Evolutionary conservation across 441 rosid species (phyloP), one percentile per base, ranked within the genome.

Genomic region (Jatropha podagrica): DNA sequence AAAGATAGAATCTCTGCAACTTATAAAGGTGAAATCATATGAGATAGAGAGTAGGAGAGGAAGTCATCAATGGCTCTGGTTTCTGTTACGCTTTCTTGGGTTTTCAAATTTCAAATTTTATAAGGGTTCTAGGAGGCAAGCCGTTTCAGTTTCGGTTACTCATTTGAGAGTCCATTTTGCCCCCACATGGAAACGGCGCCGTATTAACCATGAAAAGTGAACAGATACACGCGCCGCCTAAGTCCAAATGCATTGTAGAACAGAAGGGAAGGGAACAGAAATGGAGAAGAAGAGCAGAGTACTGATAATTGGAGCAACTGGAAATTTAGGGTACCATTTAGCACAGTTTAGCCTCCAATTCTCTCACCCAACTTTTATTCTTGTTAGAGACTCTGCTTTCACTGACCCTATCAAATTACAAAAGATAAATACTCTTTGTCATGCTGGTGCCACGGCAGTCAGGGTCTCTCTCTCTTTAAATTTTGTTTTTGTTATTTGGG

Each of bases 261-360:
- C 32, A 46, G 46, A 40, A 71, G 23, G 37, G 15, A 60, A 37
- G 40, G 63, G 23, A 27, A 27, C 9, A 32, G 52, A 67, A 42
- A 64, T 48, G 79, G 79, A 65, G 79, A 46, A 77, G 85, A 90
- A 82, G 79, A 90, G 90, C 88, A 88, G 62, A 78, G 86, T 90
- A 37, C 73, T 93, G 81, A 81, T 93, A 48, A 85, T 93, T 27
- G 98, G 95, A 75, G 96, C 87, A 77, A 88, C 95, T 0, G 98
- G 96, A 72, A 82, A 85, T 71, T 72, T 91, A 74, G 96, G 96
- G 4, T 74, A 81, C 67, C 85, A 84, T 63, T 81, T 93, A 68
- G 94, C 94, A 48, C 79, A 75, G 56, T 85, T 79, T 75, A 86
- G 91, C 80, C 81, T 89, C 58, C 69, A 80, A 65, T 85, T 77